Evolutionary conservation across 352 stramenopile genomes (phyloP).

Genomic region (Phytopythium litorale): DNA sequence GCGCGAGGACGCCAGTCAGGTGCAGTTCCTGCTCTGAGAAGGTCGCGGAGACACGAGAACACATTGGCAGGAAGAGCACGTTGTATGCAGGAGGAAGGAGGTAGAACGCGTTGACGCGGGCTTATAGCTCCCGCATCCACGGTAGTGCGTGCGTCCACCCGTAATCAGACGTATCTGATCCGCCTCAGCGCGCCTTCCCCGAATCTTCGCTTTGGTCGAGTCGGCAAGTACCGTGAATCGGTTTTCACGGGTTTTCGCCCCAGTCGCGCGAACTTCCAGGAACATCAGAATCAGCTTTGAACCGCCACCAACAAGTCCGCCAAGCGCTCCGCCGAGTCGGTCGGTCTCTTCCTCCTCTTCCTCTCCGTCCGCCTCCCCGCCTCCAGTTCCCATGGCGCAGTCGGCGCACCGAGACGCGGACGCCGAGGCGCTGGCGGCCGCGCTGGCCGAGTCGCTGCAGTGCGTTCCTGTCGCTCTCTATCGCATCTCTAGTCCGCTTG

Average conservation of each 20-base stretch:
- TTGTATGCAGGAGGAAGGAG: neutral
- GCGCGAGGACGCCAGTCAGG: constrained; percentile 76
- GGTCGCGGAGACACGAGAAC: too few species aligned
- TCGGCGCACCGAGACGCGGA: constrained; percentile 51
- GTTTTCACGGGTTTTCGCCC: neutral
- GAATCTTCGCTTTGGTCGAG: constrained; percentile 14
- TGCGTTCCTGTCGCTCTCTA: constrained; percentile 17
- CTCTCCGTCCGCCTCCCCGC: too few species aligned
- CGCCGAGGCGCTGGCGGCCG: constrained; percentile 63
- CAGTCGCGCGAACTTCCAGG: neutral
- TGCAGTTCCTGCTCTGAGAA: constrained; percentile 67
- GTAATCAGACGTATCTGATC: neutral
- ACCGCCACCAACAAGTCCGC: neutral
- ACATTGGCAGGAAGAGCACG: too few species aligned
- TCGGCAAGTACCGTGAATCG: constrained; percentile 2
- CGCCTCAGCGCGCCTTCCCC: constrained; percentile 10
- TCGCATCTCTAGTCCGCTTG: neutral
- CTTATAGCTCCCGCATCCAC: constrained; percentile 1
- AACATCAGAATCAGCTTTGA: neutral
- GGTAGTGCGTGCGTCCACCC: neutral
- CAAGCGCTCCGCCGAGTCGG: neutral
- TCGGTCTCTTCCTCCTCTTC: neutral
- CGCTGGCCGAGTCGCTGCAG: constrained; percentile 57
- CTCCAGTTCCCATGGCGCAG: constrained; percentile 4
- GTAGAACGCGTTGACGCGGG: neutral